Percentiles rank a stretch among this genome's conserved stretches.
Conservation (phyloP, 225 moss, liverwort and hornwort genomes). For the Rhytidiadelphus loreus region DNA sequence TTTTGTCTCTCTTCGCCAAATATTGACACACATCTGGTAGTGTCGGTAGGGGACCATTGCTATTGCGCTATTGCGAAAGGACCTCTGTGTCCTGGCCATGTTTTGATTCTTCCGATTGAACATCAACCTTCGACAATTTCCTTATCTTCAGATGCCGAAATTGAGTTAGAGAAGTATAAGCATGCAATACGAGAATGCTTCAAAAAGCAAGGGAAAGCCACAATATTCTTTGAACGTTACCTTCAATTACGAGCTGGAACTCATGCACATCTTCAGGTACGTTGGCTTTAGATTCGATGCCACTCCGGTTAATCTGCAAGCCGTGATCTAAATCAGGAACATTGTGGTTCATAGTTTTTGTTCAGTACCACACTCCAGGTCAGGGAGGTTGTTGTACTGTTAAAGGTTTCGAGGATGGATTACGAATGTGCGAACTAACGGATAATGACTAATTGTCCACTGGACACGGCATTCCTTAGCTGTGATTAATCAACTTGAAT, state of each 20-base stretch:
- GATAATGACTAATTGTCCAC: neutral
- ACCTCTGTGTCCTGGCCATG: constrained; percentile 73
- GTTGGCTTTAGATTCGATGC: neutral
- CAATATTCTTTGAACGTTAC: constrained; percentile 83
- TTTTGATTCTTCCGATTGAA: constrained; percentile 85
- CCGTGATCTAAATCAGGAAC: neutral
- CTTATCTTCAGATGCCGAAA: constrained; percentile 35
- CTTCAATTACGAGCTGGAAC: constrained; percentile 87
- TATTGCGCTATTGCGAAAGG: constrained; percentile 73
- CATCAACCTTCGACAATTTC: constrained; percentile 86
- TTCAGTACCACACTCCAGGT: neutral
- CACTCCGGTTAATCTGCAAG: neutral
- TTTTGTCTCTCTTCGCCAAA: constrained; percentile 97
- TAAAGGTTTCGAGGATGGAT: neutral
- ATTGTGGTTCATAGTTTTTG: constrained; percentile 11
- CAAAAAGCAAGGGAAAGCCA: constrained; percentile 63
- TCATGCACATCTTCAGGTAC: constrained; percentile 97
- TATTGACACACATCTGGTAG: constrained; percentile 75
- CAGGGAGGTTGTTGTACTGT: neutral
- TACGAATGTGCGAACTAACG: neutral
- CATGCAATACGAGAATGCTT: constrained; percentile 61
- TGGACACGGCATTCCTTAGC: neutral
- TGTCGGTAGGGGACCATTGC: constrained; percentile 88
- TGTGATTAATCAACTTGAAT: neutral
- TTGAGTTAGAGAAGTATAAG: constrained; percentile 76